phyloP scores from a whole-genome alignment of 345 rosid genomes.

The Syzygium jambos region DNA sequence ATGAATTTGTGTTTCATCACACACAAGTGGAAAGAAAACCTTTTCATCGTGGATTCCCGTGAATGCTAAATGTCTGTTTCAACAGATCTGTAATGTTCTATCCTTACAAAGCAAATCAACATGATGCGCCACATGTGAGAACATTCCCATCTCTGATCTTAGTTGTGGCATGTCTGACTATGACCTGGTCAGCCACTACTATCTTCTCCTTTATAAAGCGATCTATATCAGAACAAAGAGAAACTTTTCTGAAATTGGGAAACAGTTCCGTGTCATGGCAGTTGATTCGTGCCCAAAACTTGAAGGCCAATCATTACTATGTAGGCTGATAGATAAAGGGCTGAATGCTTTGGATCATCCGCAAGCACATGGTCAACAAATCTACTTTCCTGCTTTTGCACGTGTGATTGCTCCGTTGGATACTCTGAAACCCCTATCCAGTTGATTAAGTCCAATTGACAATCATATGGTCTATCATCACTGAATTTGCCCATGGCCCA shows the following conservation, averaged over 20 bases:
- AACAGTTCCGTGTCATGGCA: slow-evolving; percentile 63
- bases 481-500: not conserved
- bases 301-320: slow-evolving; percentile 68
- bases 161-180: slow-evolving; percentile 65
- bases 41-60: not conserved
- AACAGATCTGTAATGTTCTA: not conserved
- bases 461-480: not conserved
- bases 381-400: not conserved
- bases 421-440: not conserved
- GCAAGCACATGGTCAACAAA: not conserved
- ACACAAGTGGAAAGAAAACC: not conserved
- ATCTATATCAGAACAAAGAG: slow-evolving; percentile 59
- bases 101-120: slow-evolving; percentile 4
- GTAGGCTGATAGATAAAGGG: slow-evolving; percentile 44
- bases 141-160: slow-evolving; percentile 88
- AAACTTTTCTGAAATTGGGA: slow-evolving; percentile 60
- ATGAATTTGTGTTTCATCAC: not conserved
- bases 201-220: slow-evolving; percentile 75
- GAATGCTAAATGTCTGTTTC: not conserved
- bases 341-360: not conserved
- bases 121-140: slow-evolving; percentile 57
- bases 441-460: not conserved
- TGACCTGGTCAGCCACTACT: slow-evolving; percentile 58
- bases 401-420: not conserved
- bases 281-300: slow-evolving; percentile 89